Evolutionary conservation across 208 protist genomes (phyloP).

Genomic region (Strigomonas galati): DNA sequence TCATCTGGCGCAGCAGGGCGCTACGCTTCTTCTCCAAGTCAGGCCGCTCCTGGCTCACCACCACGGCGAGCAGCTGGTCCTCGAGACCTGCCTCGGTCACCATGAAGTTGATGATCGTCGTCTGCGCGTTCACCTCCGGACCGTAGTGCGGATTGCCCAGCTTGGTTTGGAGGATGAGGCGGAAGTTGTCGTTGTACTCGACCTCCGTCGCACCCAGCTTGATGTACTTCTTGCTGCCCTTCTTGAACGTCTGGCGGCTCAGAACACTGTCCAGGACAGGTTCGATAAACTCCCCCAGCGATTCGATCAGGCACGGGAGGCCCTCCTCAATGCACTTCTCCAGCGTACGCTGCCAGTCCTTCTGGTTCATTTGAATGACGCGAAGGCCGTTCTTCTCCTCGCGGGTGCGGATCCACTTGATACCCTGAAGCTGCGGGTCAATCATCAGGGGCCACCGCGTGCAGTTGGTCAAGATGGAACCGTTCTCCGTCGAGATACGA

Average conservation of each 20-base stretch:
- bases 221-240: slow-evolving; percentile 89
- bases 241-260: slow-evolving; percentile 93
- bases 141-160: slow-evolving; percentile 98
- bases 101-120: slow-evolving; percentile 99
- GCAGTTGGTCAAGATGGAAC: slow-evolving; percentile 94
- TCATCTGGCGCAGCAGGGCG: slow-evolving; percentile 95
- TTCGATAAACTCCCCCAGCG: slow-evolving; percentile 96
- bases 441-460: slow-evolving; percentile 98
- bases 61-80: slow-evolving; percentile 98
- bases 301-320: slow-evolving; percentile 94
- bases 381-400: slow-evolving; percentile 94
- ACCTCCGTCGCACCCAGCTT: slow-evolving; percentile 97
- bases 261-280: slow-evolving; percentile 97
- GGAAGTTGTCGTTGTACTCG: slow-evolving; percentile 95
- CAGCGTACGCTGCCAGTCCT: slow-evolving; percentile 88
- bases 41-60: slow-evolving; percentile 97
- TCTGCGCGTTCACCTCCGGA: slow-evolving; percentile 98
- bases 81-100: slow-evolving; percentile 97
- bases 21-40: slow-evolving; percentile 96
- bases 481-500: slow-evolving; percentile 97
- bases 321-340: slow-evolving; percentile 93
- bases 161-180: slow-evolving; percentile 98
- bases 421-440: slow-evolving; percentile 98
- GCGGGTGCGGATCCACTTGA: slow-evolving; percentile 96
- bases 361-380: slow-evolving; percentile 91